phyloP scores from a whole-genome alignment of 441 rosid species.

The Brassica hybrid region DNA sequence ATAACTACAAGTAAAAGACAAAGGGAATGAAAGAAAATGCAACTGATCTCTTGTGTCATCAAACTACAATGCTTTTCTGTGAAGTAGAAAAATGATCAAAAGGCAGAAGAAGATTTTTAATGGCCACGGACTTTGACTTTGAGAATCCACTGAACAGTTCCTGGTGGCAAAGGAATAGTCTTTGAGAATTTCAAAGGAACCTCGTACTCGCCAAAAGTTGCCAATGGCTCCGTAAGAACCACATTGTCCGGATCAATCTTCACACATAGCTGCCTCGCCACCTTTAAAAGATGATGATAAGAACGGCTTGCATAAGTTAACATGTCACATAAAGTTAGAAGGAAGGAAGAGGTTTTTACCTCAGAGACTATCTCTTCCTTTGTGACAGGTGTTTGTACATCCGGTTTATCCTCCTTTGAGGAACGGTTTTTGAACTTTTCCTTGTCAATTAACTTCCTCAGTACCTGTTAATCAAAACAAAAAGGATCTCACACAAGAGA shows the following conservation, averaged over 20 bases:
- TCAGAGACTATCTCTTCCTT: conserved; percentile 75
- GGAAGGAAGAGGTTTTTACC: conserved; percentile 48
- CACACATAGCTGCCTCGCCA: conserved; percentile 83
- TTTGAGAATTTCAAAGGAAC: conserved; percentile 79
- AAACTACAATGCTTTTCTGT: conserved; percentile 23
- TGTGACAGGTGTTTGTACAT: conserved; percentile 70
- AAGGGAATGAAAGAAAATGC: neutral
- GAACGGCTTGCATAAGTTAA: neutral
- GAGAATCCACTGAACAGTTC: conserved; percentile 78
- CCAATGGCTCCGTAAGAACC: conserved; percentile 62
- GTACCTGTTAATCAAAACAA: conserved; percentile 47
- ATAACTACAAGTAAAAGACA: conserved; percentile 3
- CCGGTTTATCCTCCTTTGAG: conserved; percentile 80
- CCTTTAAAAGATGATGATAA: conserved; percentile 46
- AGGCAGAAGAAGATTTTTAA: conserved; percentile 36
- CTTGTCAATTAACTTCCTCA: conserved; percentile 63
- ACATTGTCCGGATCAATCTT: conserved; percentile 73
- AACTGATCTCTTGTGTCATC: conserved; percentile 14
- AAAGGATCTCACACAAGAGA: conserved; percentile 1
- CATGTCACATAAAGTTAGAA: conserved; percentile 8
- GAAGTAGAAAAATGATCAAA: conserved; percentile 12
- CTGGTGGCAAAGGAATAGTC: conserved; percentile 83
- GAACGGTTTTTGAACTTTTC: conserved; percentile 69
- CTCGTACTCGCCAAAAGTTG: conserved; percentile 75
- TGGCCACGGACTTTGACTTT: conserved; percentile 80